Conservation (phyloP, 306 rosid species). For the Sicyos edulis region DNA sequence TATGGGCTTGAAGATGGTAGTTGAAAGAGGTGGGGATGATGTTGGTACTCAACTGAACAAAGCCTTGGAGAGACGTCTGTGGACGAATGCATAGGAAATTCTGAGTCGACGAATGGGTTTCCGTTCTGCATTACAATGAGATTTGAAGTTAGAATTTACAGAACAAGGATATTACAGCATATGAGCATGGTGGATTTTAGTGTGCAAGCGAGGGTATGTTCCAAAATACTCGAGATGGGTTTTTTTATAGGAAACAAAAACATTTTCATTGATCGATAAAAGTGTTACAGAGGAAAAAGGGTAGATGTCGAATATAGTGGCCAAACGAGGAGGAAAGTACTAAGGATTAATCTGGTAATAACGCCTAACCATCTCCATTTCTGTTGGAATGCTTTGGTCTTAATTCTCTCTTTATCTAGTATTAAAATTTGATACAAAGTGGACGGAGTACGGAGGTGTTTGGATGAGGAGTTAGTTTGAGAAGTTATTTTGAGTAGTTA, state of each 20-base stretch:
- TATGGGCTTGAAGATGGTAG: slow-evolving; percentile 66
- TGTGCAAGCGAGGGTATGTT: neutral
- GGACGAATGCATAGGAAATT: slow-evolving; percentile 27
- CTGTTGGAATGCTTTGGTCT: neutral
- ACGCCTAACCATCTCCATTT: neutral
- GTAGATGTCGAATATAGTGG: too few relatives aligned
- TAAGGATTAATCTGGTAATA: too few relatives aligned
- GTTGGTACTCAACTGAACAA: slow-evolving; percentile 55
- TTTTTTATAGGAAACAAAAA: too few relatives aligned
- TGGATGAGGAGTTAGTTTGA: too few relatives aligned
- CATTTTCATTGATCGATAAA: too few relatives aligned
- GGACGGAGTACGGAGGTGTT: slow-evolving; percentile 10
- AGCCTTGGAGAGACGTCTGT: slow-evolving; percentile 31
- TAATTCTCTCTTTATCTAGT: neutral
- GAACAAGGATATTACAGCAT: slow-evolving; percentile 5
- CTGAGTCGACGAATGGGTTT: slow-evolving; percentile 55
- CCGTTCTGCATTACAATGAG: slow-evolving; percentile 43
- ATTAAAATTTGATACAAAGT: neutral
- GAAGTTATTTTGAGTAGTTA: too few relatives aligned
- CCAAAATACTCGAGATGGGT: neutral
- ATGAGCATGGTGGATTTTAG: neutral
- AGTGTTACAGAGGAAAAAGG: too few relatives aligned
- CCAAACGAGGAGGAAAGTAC: too few relatives aligned
- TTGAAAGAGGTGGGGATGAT: slow-evolving; percentile 47
- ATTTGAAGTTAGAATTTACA: neutral